Conservation (phyloP, 169 alveolate genomes). For the Miamiensis avidus region DNA sequence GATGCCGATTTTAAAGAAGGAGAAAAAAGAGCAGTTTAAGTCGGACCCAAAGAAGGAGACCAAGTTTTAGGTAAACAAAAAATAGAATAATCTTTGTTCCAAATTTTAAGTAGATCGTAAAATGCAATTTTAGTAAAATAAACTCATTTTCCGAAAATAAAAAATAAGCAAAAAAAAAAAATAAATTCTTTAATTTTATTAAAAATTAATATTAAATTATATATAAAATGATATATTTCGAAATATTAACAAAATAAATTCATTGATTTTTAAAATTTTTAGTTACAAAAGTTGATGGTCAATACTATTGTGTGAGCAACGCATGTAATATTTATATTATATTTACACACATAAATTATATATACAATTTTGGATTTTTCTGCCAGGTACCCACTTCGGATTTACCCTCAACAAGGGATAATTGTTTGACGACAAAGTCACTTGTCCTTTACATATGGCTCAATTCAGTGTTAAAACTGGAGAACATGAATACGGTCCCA, state of each 20-base stretch:
- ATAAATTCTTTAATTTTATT: too few relatives aligned
- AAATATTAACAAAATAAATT: too few relatives aligned
- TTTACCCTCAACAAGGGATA: slow-evolving; percentile 57
- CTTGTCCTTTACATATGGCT: slow-evolving; percentile 75
- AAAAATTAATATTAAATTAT: too few relatives aligned
- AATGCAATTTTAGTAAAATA: too few relatives aligned
- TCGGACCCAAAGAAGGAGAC: slow-evolving; percentile 63
- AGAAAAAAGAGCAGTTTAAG: slow-evolving; percentile 58
- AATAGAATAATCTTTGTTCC: too few relatives aligned
- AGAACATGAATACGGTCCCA: slow-evolving; percentile 69
- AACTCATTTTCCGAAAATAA: too few relatives aligned
- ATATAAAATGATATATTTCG: too few relatives aligned
- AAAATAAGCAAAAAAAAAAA: too few relatives aligned
- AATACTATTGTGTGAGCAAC: slow-evolving; percentile 40
- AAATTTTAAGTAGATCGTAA: too few relatives aligned
- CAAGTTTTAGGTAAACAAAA: slow-evolving; percentile 24
- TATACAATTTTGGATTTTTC: too few relatives aligned
- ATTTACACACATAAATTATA: too few relatives aligned
- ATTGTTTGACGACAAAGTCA: slow-evolving; percentile 64
- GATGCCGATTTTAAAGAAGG: slow-evolving; percentile 58
- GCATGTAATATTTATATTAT: slow-evolving; percentile 9
- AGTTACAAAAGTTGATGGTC: slow-evolving; percentile 58
- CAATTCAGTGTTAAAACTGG: slow-evolving; percentile 62
- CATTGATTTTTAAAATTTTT: neutral
- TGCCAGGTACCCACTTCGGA: slow-evolving; percentile 66